These are phyloP conservation scores for Torulaspora franciscae DNA, from an alignment of 805 yeast genomes.

Conservation along the genomic window DNA sequence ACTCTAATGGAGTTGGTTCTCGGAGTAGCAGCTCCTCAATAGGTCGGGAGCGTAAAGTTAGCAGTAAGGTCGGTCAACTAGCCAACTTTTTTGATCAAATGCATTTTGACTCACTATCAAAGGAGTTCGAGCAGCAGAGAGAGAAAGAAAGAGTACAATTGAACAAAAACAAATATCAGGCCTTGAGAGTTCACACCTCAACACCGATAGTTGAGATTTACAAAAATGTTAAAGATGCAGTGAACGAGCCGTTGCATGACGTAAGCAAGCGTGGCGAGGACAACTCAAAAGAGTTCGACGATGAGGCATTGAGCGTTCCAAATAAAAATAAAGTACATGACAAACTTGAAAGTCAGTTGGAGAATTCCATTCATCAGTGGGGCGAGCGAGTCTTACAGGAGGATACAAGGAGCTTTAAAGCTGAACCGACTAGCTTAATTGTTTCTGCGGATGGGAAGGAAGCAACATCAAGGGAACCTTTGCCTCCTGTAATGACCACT, in stretches of 20 bases:
- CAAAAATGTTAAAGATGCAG: slow-evolving; percentile 83
- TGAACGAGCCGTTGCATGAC: slow-evolving; percentile 48
- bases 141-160: slow-evolving; percentile 68
- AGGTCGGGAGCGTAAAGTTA: slow-evolving; percentile 22
- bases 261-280: slow-evolving; percentile 10
- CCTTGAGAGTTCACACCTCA: slow-evolving; percentile 65
- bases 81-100: slow-evolving; percentile 66
- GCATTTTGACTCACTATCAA: slow-evolving; percentile 74
- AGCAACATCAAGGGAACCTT: slow-evolving; percentile 14
- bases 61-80: slow-evolving; percentile 54
- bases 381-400: slow-evolving; percentile 24
- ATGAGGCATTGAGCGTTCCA: slow-evolving; percentile 6
- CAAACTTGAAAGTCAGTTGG: slow-evolving; percentile 30
- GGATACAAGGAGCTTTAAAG: slow-evolving; percentile 3
- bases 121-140: slow-evolving; percentile 83
- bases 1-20: slow-evolving; percentile 13
- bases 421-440: slow-evolving; percentile 8
- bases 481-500: slow-evolving; percentile 21
- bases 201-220: slow-evolving; percentile 89
- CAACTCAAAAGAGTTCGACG: slow-evolving; percentile 12
- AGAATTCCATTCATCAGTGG: slow-evolving; percentile 33
- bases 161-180: slow-evolving; percentile 55
- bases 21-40: slow-evolving; percentile 13
- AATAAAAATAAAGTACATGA: slow-evolving; percentile 17
- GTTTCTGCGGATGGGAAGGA: slow-evolving; percentile 11